phyloP scores from a whole-genome alignment of 108 stramenopile species.

The Nitzschia putrida region DNA sequence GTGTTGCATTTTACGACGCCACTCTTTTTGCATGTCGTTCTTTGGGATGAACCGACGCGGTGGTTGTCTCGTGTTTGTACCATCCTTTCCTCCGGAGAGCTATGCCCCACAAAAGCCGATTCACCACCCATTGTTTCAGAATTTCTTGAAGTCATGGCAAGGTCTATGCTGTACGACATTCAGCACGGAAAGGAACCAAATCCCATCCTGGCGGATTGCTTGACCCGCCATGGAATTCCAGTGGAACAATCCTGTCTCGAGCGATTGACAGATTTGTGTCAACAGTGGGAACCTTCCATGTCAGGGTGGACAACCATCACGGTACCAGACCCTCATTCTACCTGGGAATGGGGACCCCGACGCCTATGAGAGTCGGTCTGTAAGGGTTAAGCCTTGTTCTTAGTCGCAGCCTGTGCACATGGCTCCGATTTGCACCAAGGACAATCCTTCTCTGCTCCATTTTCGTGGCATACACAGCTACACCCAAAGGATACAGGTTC shows the following conservation, averaged over 20 bases:
- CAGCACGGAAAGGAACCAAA: slow-evolving; percentile 4
- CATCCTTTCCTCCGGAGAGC: too few relatives aligned
- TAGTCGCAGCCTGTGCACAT: too few relatives aligned
- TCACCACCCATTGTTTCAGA: not conserved
- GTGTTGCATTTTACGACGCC: slow-evolving; percentile 9
- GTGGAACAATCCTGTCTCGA: slow-evolving; percentile 8
- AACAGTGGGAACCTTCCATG: too few relatives aligned
- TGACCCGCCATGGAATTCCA: not conserved
- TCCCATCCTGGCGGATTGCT: not conserved
- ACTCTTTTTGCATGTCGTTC: not conserved
- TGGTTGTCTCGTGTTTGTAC: slow-evolving; percentile 3
- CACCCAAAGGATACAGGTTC: slow-evolving; percentile 46
- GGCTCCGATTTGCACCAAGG: slow-evolving; percentile 46
- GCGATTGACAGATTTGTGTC: not conserved
- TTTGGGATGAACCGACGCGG: not conserved
- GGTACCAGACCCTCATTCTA: too few relatives aligned
- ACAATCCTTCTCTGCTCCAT: slow-evolving; percentile 50
- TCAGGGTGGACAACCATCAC: too few relatives aligned
- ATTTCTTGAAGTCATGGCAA: not conserved
- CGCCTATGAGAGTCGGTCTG: too few relatives aligned
- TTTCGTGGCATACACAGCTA: slow-evolving; percentile 81
- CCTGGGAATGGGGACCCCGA: too few relatives aligned
- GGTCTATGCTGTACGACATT: not conserved
- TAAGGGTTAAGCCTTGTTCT: too few relatives aligned
- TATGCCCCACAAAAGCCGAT: too few relatives aligned